phyloP scores from a whole-genome alignment of 116 monocot genomes.

The Cymodocea nodosa region DNA sequence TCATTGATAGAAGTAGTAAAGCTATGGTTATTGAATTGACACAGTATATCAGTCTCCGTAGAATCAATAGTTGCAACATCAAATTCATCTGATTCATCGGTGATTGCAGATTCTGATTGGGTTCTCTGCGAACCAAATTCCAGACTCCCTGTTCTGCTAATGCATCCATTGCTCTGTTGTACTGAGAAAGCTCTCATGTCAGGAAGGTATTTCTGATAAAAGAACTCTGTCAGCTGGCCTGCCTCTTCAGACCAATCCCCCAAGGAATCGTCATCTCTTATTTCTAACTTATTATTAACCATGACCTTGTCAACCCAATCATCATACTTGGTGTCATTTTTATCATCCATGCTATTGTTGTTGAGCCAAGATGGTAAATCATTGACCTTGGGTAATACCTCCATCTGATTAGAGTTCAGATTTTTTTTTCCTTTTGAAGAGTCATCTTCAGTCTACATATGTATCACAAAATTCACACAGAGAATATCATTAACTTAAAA shows the following conservation, averaged over 20 bases:
- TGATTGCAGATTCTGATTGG: constrained; percentile 36
- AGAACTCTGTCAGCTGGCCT: constrained; percentile 38
- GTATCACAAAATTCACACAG: not conserved
- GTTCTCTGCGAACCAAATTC: constrained; percentile 37
- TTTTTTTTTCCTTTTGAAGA: constrained; percentile 39
- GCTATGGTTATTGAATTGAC: constrained; percentile 53
- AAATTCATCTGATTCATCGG: constrained; percentile 81
- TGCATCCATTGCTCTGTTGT: constrained; percentile 22
- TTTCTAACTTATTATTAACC: constrained; percentile 58
- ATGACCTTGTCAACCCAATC: constrained; percentile 91
- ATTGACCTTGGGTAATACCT: constrained; percentile 23
- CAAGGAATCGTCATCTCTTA: constrained; percentile 20
- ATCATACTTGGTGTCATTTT: constrained; percentile 38
- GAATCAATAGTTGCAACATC: constrained; percentile 82
- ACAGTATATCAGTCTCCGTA: constrained; percentile 68
- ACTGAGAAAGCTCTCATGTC: constrained; percentile 20
- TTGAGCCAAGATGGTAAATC: constrained; percentile 52
- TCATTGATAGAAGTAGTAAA: constrained; percentile 17
- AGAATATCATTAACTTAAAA: constrained; percentile 4
- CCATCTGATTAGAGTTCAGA: constrained; percentile 55
- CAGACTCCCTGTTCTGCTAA: constrained; percentile 24
- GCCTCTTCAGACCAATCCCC: constrained; percentile 39
- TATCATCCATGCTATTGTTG: constrained; percentile 13
- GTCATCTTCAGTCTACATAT: constrained; percentile 24
- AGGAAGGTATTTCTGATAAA: constrained; percentile 50